Conservation (phyloP, 2,329 filamentous ascomycete genomes). For the Exophiala sp. region DNA sequence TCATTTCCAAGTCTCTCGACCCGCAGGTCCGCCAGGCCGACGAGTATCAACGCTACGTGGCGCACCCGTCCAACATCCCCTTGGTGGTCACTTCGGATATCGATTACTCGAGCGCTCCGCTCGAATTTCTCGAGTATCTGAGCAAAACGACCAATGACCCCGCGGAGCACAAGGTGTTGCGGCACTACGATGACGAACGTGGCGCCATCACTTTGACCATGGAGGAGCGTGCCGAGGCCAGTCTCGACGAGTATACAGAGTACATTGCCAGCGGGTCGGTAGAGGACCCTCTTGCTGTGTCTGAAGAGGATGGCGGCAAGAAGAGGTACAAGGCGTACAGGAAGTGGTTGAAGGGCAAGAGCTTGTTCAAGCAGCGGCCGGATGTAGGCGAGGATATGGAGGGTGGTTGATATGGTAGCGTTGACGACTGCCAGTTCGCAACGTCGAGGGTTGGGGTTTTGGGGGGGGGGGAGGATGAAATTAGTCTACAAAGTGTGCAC, state of each 20-base stretch:
- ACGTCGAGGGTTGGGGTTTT: too few species aligned
- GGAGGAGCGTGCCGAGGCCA: conserved; percentile 54
- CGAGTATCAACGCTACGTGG: conserved; percentile 85
- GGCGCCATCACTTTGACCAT: conserved; percentile 36
- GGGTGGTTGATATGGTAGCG: too few species aligned
- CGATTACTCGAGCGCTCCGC: conserved; percentile 32
- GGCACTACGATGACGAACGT: conserved; percentile 54
- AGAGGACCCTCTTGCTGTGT: conserved; percentile 81
- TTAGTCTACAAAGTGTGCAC: too few species aligned
- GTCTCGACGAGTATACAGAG: conserved; percentile 66
- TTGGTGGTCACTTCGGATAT: conserved; percentile 48
- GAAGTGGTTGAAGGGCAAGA: conserved; percentile 93
- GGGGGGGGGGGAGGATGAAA: too few species aligned
- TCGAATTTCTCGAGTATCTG: conserved; percentile 75
- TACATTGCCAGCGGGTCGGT: conserved; percentile 59
- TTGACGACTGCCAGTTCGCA: too few species aligned
- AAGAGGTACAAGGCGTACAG: conserved; percentile 95
- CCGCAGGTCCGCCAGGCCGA: conserved; percentile 72
- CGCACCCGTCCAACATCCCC: conserved; percentile 81
- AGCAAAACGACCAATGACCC: conserved; percentile 35
- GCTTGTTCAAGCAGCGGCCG: conserved; percentile 81
- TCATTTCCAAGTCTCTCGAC: conserved; percentile 78
- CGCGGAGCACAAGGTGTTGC: conserved; percentile 16
- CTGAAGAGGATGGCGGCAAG: conserved; percentile 77
- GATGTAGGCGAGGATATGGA: conserved; percentile 25